Percentiles rank a stretch among this genome's conserved stretches.
Evolutionary conservation across 805 yeast genomes (phyloP).

Genomic region (Saccharomycopsis javanensis): DNA sequence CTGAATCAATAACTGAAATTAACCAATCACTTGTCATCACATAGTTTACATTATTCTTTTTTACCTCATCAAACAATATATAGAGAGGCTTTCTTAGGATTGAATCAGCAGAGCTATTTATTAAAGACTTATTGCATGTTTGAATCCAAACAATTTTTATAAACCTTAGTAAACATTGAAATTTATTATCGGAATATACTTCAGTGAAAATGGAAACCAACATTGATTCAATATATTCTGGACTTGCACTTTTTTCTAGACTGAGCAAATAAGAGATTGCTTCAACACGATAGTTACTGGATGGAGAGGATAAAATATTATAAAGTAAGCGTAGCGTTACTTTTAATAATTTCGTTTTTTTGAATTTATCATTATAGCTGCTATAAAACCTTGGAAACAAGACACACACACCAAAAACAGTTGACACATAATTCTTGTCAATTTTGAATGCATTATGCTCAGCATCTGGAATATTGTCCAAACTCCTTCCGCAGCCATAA

Average conservation of each 20-base stretch:
- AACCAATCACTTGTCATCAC: constrained; percentile 43
- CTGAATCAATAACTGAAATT: constrained; percentile 34
- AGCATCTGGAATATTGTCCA: not conserved
- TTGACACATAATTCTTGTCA: constrained; percentile 20
- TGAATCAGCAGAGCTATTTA: constrained; percentile 23
- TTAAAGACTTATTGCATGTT: constrained; percentile 33
- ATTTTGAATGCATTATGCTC: not conserved
- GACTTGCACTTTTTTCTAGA: constrained; percentile 43
- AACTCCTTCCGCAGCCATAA: constrained; percentile 1
- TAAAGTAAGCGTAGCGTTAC: constrained; percentile 41
- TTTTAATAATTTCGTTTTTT: constrained; percentile 33
- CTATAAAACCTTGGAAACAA: constrained; percentile 31
- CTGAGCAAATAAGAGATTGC: constrained; percentile 56
- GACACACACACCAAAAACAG: constrained; percentile 36
- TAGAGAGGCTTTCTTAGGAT: constrained; percentile 56
- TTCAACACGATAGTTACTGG: constrained; percentile 59
- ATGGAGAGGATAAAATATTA: constrained; percentile 39
- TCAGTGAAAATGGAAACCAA: constrained; percentile 45
- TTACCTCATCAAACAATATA: constrained; percentile 55
- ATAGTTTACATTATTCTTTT: constrained; percentile 32
- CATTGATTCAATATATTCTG: constrained; percentile 62
- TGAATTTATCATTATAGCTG: constrained; percentile 24
- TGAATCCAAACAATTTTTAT: constrained; percentile 58
- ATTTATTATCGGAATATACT: constrained; percentile 25
- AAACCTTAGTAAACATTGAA: constrained; percentile 29